These are phyloP conservation scores for Forsythia viridissima DNA, from an alignment of 257 asterid species.

Conservation along the genomic window DNA sequence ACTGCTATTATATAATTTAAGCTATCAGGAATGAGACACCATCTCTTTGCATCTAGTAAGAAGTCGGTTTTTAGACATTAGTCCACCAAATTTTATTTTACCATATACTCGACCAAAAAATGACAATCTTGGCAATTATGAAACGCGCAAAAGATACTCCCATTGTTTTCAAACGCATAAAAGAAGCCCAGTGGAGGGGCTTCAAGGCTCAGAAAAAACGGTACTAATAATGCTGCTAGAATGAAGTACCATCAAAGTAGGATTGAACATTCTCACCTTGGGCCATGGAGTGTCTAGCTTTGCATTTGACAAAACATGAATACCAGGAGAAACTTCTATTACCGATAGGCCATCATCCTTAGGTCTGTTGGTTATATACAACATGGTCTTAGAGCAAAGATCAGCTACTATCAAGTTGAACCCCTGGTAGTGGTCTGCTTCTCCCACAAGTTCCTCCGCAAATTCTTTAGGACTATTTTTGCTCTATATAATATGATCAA, in stretches of 20 bases:
- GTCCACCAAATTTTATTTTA: no score
- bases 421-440: slow-evolving; percentile 57
- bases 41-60: no score
- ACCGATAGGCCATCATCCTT: slow-evolving; percentile 35
- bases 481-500: slow-evolving; percentile 46
- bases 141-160: no score
- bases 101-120: no score
- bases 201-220: no score
- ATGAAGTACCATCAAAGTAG: neutral
- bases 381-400: slow-evolving; percentile 66
- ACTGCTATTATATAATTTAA: no score
- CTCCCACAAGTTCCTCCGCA: slow-evolving; percentile 54
- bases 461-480: slow-evolving; percentile 60
- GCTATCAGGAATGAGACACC: no score
- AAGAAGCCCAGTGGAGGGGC: no score
- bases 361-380: slow-evolving; percentile 77
- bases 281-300: slow-evolving; percentile 82
- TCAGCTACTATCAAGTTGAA: slow-evolving; percentile 78
- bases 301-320: slow-evolving; percentile 86
- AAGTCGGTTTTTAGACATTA: no score
- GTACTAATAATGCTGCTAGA: no score
- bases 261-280: slow-evolving; percentile 42
- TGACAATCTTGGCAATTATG: no score
- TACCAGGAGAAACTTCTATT: slow-evolving; percentile 68
- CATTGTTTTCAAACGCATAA: no score